These are phyloP conservation scores for Veloporphyrellus conicus DNA, from an alignment of 1,284 basidiomycete genomes.

Conservation along the genomic window DNA sequence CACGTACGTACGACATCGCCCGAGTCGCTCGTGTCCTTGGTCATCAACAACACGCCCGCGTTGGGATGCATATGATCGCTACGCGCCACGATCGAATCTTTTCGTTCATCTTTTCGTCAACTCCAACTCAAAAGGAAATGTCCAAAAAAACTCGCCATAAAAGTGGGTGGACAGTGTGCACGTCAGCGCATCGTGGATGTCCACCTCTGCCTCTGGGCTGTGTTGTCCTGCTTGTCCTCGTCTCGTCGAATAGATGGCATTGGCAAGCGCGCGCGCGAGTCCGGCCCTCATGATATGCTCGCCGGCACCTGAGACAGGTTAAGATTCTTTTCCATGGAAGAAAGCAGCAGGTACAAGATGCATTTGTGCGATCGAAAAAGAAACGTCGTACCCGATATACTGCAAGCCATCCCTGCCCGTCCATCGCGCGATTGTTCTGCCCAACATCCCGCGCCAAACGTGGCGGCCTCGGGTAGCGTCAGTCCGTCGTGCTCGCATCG, in stretches of 20 bases:
- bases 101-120: neutral
- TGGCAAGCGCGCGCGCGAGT: slow-evolving; percentile 44
- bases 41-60: slow-evolving; percentile 47
- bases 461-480: slow-evolving; percentile 44
- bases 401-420: slow-evolving; percentile 50
- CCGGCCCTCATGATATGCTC: slow-evolving; percentile 47
- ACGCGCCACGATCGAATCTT: slow-evolving; percentile 30
- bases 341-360: no score
- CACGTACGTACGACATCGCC: slow-evolving; percentile 24
- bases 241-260: slow-evolving; percentile 28
- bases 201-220: slow-evolving; percentile 20
- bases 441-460: slow-evolving; percentile 71
- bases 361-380: slow-evolving; percentile 11
- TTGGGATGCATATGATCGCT: slow-evolving; percentile 34
- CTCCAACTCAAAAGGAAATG: neutral
- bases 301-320: slow-evolving; percentile 48
- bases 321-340: no score
- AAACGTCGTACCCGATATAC: slow-evolving; percentile 66
- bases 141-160: slow-evolving; percentile 32
- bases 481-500: neutral
- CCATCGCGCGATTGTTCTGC: slow-evolving; percentile 39
- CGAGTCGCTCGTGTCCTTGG: slow-evolving; percentile 38
- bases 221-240: neutral
- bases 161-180: slow-evolving; percentile 38
- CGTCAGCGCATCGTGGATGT: slow-evolving; percentile 43